A percentile compares a stretch with the other conserved stretches of the same genome.
phyloP scores from a whole-genome alignment of 257 asterid genomes.

The Solanum acaule region DNA sequence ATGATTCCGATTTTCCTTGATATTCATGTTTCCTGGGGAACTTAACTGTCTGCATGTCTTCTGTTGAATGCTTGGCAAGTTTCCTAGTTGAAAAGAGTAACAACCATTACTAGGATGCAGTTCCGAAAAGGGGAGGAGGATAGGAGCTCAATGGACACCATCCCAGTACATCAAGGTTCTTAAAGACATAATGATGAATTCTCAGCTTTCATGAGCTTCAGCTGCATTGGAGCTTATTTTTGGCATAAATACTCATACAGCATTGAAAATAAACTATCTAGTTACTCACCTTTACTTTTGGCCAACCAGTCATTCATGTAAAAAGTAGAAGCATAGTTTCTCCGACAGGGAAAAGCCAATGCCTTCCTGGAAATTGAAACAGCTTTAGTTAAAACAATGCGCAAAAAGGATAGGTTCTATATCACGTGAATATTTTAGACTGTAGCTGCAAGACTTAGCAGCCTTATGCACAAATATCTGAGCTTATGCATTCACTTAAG shows the following conservation, averaged over 20 bases:
- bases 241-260: not conserved
- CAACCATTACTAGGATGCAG: not conserved
- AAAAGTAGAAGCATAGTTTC: slow-evolving; percentile 25
- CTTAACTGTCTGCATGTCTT: slow-evolving; percentile 18
- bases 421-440: not conserved
- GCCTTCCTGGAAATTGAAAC: slow-evolving; percentile 27
- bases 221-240: not conserved
- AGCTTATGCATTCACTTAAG: not conserved
- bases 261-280: not conserved
- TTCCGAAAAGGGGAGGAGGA: not conserved
- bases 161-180: not conserved
- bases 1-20: slow-evolving; percentile 16
- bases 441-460: not conserved
- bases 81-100: slow-evolving; percentile 32
- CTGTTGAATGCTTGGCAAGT: slow-evolving; percentile 28
- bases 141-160: not conserved
- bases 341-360: slow-evolving; percentile 20
- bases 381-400: not conserved
- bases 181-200: not conserved
- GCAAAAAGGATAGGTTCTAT: not conserved
- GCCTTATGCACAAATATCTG: not conserved
- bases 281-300: slow-evolving; percentile 39
- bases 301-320: slow-evolving; percentile 16
- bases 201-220: not conserved
- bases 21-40: slow-evolving; percentile 16